Percentiles rank a stretch among this genome's conserved stretches.
These are phyloP conservation scores for Claviceps cyperi DNA, from an alignment of 2,329 filamentous ascomycete genomes.

Conservation along the genomic window DNA sequence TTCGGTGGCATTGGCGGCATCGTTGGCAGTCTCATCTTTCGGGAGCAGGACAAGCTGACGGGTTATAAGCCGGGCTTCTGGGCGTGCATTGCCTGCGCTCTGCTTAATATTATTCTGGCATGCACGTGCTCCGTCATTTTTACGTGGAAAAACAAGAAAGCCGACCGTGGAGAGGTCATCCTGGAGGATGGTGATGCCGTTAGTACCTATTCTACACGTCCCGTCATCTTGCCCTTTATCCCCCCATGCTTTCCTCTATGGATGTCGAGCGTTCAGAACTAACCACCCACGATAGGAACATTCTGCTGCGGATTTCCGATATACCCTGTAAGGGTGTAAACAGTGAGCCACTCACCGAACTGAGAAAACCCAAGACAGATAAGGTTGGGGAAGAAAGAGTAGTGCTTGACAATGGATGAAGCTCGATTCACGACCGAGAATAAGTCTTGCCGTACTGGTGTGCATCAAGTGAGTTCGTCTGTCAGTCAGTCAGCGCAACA, in stretches of 20 bases:
- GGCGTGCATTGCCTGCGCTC: slow-evolving; percentile 36
- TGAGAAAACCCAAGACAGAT: not conserved
- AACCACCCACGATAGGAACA: not conserved
- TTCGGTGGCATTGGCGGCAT: slow-evolving; percentile 71
- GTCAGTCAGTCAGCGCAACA: no score
- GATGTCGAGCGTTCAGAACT: not conserved
- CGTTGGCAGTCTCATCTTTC: slow-evolving; percentile 58
- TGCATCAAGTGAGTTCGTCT: no score
- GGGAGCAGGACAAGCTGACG: slow-evolving; percentile 35
- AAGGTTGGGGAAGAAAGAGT: no score
- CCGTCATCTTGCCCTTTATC: not conserved
- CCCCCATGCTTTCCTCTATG: not conserved
- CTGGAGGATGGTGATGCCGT: slow-evolving; percentile 34
- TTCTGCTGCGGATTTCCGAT: slow-evolving; percentile 4
- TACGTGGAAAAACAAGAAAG: slow-evolving; percentile 30
- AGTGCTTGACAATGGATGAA: not conserved
- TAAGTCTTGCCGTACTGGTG: no score
- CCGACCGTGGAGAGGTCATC: slow-evolving; percentile 37
- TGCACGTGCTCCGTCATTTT: slow-evolving; percentile 25
- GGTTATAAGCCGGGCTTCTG: slow-evolving; percentile 41
- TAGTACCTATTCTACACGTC: slow-evolving; percentile 9
- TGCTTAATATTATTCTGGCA: slow-evolving; percentile 33
- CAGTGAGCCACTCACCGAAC: not conserved
- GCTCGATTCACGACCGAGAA: no score
- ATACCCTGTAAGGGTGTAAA: not conserved